Conservation (phyloP, 805 yeast genomes). For the Sugiyamaella qingdaonensis region DNA sequence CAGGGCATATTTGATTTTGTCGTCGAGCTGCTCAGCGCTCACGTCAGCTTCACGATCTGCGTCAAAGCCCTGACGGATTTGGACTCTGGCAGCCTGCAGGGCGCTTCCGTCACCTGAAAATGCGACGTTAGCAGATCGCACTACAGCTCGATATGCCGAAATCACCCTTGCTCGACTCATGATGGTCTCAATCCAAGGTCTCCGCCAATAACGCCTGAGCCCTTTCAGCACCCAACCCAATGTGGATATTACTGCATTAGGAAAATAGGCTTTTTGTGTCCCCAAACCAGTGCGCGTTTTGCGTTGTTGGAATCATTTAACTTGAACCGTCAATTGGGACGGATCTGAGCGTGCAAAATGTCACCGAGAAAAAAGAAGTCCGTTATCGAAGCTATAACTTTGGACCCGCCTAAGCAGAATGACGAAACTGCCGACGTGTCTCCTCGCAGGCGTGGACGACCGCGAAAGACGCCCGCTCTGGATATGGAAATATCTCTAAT, state of each 20-base stretch:
- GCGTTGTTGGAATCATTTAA: no score
- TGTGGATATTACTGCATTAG: no score
- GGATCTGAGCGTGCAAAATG: neutral
- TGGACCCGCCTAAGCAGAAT: no score
- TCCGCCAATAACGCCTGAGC: no score
- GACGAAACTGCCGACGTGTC: neutral
- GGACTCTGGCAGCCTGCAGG: constrained; percentile 18
- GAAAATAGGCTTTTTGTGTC: no score
- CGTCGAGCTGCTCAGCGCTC: constrained; percentile 46
- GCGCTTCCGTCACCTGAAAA: constrained; percentile 25
- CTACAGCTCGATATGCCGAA: constrained; percentile 26
- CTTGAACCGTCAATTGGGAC: no score
- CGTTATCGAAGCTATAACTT: neutral
- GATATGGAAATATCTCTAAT: no score
- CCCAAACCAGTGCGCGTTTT: no score
- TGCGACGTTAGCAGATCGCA: constrained; percentile 33
- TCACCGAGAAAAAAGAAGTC: constrained; percentile 9
- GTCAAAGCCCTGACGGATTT: constrained; percentile 21
- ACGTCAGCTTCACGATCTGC: constrained; percentile 21
- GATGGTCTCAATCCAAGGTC: neutral
- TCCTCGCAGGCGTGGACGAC: constrained; percentile 4
- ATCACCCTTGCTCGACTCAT: constrained; percentile 12
- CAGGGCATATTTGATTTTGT: constrained; percentile 53
- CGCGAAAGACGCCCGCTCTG: neutral
- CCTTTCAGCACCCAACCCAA: no score